A percentile compares a stretch with the other conserved stretches of the same genome.
Conservation (phyloP, 257 asterid genomes). For the Nicotiana undulata region DNA sequence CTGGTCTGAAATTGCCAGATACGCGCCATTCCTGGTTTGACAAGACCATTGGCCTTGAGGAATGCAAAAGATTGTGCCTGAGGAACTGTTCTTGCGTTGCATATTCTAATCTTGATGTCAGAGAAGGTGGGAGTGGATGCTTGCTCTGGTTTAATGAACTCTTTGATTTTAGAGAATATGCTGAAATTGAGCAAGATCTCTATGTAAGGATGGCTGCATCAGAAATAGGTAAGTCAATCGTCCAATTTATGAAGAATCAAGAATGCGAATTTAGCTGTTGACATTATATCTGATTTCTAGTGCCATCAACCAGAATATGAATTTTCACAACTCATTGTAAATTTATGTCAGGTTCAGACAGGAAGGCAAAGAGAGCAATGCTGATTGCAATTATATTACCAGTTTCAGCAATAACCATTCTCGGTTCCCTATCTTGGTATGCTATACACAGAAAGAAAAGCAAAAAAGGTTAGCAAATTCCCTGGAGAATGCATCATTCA, state of each 20-base stretch:
- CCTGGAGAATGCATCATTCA: no score
- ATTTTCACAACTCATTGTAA: not conserved
- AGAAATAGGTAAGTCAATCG: constrained; percentile 15
- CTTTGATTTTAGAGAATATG: constrained; percentile 19
- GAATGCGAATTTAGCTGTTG: no score
- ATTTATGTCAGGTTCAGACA: not conserved
- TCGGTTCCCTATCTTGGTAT: not conserved
- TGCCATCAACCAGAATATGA: no score
- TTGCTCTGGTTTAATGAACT: constrained; percentile 24
- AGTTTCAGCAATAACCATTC: not conserved
- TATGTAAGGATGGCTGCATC: constrained; percentile 30
- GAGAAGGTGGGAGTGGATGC: constrained; percentile 22
- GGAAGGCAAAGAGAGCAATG: not conserved
- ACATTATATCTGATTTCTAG: no score
- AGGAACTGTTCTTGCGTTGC: constrained; percentile 33
- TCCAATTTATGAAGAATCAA: no score
- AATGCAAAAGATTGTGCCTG: constrained; percentile 21
- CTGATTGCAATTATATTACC: not conserved
- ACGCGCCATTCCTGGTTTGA: constrained; percentile 14
- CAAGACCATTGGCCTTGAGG: constrained; percentile 18
- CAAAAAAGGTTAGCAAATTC: not conserved
- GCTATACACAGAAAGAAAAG: not conserved
- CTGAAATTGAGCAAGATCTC: constrained; percentile 14
- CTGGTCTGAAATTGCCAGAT: constrained; percentile 29
- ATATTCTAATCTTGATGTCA: constrained; percentile 19